Evolutionary conservation across 495 filamentous ascomycete genomes (phyloP).

Genomic region (Xylaria grammica): DNA sequence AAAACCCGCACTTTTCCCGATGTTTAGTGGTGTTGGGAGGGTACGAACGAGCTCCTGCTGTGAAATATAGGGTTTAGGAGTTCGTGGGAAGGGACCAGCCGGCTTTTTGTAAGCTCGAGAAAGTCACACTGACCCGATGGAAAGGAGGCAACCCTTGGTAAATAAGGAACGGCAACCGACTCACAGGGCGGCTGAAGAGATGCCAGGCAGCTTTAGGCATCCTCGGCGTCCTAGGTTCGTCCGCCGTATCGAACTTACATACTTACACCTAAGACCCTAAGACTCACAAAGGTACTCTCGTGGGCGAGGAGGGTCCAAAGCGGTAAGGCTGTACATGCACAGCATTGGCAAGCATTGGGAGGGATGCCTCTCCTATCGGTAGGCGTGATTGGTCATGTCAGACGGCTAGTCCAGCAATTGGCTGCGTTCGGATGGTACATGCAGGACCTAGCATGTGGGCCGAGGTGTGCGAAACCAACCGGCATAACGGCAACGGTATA

Average conservation of each 20-base stretch:
- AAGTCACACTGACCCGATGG: background rate
- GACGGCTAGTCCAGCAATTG: background rate
- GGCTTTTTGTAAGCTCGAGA: conserved; percentile 4
- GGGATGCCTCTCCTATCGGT: background rate
- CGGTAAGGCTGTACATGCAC: background rate
- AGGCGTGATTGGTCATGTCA: background rate
- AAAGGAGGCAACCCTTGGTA: background rate
- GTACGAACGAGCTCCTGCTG: background rate
- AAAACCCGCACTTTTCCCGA: background rate
- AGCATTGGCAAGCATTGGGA: too few relatives aligned
- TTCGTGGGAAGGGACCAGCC: background rate
- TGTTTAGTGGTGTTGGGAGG: background rate
- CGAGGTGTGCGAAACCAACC: background rate
- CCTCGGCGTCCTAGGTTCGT: too few relatives aligned
- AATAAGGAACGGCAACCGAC: background rate
- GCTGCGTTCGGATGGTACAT: background rate
- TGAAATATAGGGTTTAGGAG: background rate
- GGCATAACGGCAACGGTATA: background rate
- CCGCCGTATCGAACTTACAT: too few relatives aligned
- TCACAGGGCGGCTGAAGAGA: background rate
- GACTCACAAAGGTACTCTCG: too few relatives aligned
- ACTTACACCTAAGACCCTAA: too few relatives aligned
- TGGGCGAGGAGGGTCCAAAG: background rate
- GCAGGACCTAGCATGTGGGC: background rate
- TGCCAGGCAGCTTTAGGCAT: background rate